Evolutionary conservation across 2,329 filamentous ascomycete genomes (phyloP), one percentile per base, ranked within the genome.

Genomic region (Fusarium oligoseptatum): DNA sequence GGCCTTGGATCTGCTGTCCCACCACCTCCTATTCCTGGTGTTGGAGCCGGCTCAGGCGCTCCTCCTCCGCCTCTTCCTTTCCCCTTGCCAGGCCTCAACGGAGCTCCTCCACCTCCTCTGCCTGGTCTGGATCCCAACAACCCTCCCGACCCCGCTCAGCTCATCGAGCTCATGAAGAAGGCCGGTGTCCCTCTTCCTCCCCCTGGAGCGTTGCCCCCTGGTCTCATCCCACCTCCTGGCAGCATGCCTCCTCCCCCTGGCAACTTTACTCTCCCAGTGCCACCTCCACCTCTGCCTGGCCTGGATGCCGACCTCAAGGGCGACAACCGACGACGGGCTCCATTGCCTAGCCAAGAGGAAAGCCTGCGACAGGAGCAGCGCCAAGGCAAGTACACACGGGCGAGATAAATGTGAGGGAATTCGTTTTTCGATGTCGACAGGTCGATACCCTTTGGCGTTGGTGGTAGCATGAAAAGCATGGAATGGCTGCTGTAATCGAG

Each of bases 321-420:
- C 12, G 75, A 77, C 24, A 82, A 78, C 37, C 81, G 83, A 6
- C 84, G 91, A 20, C 88, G 93, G 70, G 94, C 89, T 7, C 94
- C 94, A 10, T 83, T 97, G 50, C 95, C 95, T 0, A 95, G 94
- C 80, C 95, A 97, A 83, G 91, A 94, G 80, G 95, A 97, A 81
- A 95, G 93, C 76, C 83, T 97, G 76, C 90, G 92, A 76, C 90
- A 92, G 82, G 94, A 96, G 82, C 94, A 96, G 86, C 89, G 88
- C 66, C 86, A 86, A 64, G 90, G 90, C 4, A 87, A 91, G 72
- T 92, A 91, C 77, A 92, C 89, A 17, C 83, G 88, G 60, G 80
- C 85, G 29, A 83, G 87, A 57, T 90, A 87, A 77, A 32, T 22
- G 29, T 24, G 22, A 20, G 56, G 29, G 12, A 10, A 14, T 9